Base-by-base conservation (phyloP, 2,329 filamentous ascomycete genomes). In the Ophiocordyceps camponoti-saundersi region DNA sequence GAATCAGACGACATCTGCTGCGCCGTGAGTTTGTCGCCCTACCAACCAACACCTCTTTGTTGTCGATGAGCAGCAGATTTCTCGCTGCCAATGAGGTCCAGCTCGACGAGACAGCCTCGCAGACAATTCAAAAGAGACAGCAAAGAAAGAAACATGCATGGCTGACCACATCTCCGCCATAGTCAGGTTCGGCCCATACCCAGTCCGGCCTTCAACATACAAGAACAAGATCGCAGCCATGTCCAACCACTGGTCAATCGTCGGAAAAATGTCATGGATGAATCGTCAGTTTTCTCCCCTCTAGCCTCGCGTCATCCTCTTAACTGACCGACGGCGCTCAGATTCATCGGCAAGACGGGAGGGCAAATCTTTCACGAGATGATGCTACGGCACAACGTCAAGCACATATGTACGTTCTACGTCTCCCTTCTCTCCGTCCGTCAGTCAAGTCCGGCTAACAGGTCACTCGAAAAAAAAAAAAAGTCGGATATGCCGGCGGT, bases 361-460 rank as follows among this genome's bases (percentile, higher is more conserved):
- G 92, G 92, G 61, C 82, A 95, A 66, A 95, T 96, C 57, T 95
- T 96, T 67, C 89, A 96, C 65, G 90, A 96, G 69, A 96, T 96
- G 90, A 95, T 98, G 89, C 74, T 94, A 51, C 77, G 90, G 59
- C 85, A 90, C 57, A 77, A 73, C 56, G 90, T 98, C 48, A 92
- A 95, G 70, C 87, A 95, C 64, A 77, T 96, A 60, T 96, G 87
- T 94, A 73, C 36, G 36, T 36, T 15, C 23, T 26, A 15, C 32
- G 16, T 36, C 32, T 36, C 32, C 13, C 13, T 6, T 16, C 32
- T 16, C 23, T 16, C 32, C 13, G 6, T 36, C 12, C 12, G 13
- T 34, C 30, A 6, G 13, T 15, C 30, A 32, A 6, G 13, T 15
- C 15, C 13, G 30, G 13, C 30, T 32, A 32, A 32, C 47, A 59